Base-by-base conservation (phyloP, 1,284 basidiomycete genomes). In the Tylopilus sp. region DNA sequence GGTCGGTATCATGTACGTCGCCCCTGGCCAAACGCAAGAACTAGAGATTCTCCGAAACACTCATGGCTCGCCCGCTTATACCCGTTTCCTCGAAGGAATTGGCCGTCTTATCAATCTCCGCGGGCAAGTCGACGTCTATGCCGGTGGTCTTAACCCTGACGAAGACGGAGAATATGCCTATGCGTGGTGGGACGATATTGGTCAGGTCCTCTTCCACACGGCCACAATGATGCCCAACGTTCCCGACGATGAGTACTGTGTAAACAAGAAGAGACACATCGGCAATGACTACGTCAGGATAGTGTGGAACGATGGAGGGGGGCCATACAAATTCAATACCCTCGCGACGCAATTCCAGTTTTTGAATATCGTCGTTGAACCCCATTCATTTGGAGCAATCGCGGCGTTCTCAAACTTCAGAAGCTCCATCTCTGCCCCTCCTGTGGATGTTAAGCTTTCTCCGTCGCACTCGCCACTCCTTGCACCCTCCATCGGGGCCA, bases 181-280 rank as follows among this genome's bases (percentile, higher is more conserved):
- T 63, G 94, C 95, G 0, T 99, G 96, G 95, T 95, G 93, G 87
- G 94, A 99, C 68, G 94, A 97, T 62, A 95, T 97, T 38, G 86
- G 89, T 15, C 97, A 99, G 65, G 84, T 97, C 51, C 78, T 97
- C 45, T 99, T 92, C 68, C 97, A 99, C 69, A 89, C 93, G 1
- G 90, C 96, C 2, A 99, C 97, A 1, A 84, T 99, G 71, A 99
- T 99, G 97, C 97, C 97, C 2, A 88, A 83, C 44, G 68, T 74
- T n/a, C 65, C 77, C 6, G 68, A 78, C 46, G 87, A 93, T 62
- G 79, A 81, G 0, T 76, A 81, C 43, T 85, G 78, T 63, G 85
- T 81, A 52, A 78, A 82, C 74, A 98, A 98, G 74, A 97, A 97
- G 68, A 77, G 86, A 15, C 89, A 95, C 60, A 92, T 97, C 46